These are phyloP conservation scores for Chondrus crispus DNA, from an alignment of 23 red algal species.

Conservation along the genomic window DNA sequence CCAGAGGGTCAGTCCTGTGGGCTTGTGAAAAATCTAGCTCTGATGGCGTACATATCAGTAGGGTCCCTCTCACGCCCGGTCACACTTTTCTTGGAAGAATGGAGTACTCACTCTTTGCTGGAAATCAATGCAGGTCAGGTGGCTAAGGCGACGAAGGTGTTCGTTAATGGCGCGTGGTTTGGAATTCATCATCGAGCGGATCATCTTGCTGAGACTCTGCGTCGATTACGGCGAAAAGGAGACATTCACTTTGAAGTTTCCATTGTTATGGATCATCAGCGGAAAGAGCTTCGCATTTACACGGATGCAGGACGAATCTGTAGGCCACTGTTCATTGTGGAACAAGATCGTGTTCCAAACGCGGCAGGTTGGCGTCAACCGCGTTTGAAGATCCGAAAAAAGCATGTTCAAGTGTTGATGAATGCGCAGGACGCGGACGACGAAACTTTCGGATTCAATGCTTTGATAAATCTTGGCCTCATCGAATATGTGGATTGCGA, in stretches of 20 bases:
- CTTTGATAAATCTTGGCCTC: conserved; percentile 60
- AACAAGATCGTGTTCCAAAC: conserved; percentile 11
- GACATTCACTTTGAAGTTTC: conserved; percentile 90
- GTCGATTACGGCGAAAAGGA: conserved; percentile 68
- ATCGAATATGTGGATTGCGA: conserved; percentile 97
- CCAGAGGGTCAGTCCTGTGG: conserved; percentile 98
- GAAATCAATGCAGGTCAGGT: conserved; percentile 70
- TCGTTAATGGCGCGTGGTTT: conserved; percentile 97
- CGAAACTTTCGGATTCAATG: conserved; percentile 51
- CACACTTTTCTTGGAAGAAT: conserved; percentile 86
- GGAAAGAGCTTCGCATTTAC: conserved; percentile 87
- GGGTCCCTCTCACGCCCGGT: conserved; percentile 73
- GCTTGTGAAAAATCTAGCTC: conserved; percentile 95
- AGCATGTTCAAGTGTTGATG: conserved; percentile 44
- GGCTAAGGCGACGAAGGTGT: conserved; percentile 75
- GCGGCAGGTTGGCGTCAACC: conserved; percentile 25
- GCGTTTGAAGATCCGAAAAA: conserved; percentile 67
- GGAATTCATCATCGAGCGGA: conserved; percentile 85
- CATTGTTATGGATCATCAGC: conserved; percentile 91
- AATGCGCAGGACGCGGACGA: conserved; percentile 32
- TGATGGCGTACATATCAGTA: conserved; percentile 97
- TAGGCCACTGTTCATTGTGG: conserved; percentile 89
- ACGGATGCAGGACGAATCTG: conserved; percentile 95
- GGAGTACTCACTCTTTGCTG: conserved; percentile 69
- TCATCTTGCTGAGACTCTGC: conserved; percentile 62